A percentile compares a stretch with the other conserved stretches of the same genome.
Conservation (phyloP, 192 early-diverging fungal species). For the Glomus cerebriforme region DNA sequence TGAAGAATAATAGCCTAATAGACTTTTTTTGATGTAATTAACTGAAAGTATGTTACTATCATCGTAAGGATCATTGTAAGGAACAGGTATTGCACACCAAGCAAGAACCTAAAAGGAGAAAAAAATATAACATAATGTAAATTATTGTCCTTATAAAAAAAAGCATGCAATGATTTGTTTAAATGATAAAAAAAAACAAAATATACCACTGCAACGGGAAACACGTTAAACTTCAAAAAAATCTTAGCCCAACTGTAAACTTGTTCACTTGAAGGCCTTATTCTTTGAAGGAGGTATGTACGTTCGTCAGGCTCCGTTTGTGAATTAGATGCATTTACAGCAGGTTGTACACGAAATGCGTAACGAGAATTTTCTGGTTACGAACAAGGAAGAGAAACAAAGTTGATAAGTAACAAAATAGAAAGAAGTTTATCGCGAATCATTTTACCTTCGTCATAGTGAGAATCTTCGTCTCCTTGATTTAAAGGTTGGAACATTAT, state of each 20-base stretch:
- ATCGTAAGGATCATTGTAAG: conserved; percentile 40
- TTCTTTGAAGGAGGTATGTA: conserved; percentile 38
- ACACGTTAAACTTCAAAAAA: conserved; percentile 46
- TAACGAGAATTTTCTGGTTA: neutral
- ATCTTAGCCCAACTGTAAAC: conserved; percentile 44
- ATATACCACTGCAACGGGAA: conserved; percentile 50
- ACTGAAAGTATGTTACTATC: neutral
- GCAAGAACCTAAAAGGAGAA: conserved; percentile 48
- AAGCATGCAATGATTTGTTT: neutral
- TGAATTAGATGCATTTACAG: neutral
- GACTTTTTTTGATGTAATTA: neutral
- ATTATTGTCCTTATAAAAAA: conserved; percentile 31
- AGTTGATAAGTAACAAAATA: neutral
- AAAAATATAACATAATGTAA: conserved; percentile 39
- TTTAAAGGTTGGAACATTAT: conserved; percentile 9
- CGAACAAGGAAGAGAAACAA: neutral
- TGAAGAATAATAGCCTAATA: neutral
- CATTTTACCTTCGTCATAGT: conserved; percentile 7
- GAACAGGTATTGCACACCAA: conserved; percentile 63
- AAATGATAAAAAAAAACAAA: neutral
- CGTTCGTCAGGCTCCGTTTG: conserved; percentile 28
- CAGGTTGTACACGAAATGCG: neutral
- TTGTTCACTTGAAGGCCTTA: conserved; percentile 25
- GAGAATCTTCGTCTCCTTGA: conserved; percentile 23
- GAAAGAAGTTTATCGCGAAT: neutral